Percentiles rank a stretch among this genome's conserved stretches.
These are phyloP conservation scores for Chenopodium formosanum DNA, from an alignment of 148 eudicot species.

Conservation along the genomic window DNA sequence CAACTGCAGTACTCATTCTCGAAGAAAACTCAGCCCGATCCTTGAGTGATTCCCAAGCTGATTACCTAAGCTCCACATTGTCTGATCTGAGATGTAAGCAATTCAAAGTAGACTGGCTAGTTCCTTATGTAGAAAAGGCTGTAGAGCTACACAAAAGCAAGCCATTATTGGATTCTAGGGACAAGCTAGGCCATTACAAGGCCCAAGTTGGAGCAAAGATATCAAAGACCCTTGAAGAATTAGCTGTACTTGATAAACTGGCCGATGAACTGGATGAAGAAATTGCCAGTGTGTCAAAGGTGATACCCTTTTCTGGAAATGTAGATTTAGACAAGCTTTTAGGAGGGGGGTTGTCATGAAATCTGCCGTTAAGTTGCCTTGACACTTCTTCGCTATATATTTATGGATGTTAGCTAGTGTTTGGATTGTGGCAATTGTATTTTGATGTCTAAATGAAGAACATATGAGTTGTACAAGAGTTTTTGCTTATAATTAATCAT, in stretches of 20 bases:
- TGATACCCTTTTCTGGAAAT: background rate
- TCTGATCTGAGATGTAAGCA: slow-evolving; percentile 3
- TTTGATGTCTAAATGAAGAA: too few relatives aligned
- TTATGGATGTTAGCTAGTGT: too few relatives aligned
- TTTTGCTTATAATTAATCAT: too few relatives aligned
- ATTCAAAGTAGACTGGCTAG: slow-evolving; percentile 4
- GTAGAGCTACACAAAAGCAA: background rate
- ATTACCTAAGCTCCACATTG: background rate
- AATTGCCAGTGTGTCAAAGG: background rate
- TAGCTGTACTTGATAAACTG: background rate
- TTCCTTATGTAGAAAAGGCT: background rate
- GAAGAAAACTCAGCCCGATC: too few relatives aligned
- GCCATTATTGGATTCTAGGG: too few relatives aligned
- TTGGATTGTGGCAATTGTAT: too few relatives aligned
- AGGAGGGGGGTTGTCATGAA: background rate
- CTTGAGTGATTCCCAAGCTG: too few relatives aligned
- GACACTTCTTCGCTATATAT: too few relatives aligned
- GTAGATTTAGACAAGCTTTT: slow-evolving; percentile 1
- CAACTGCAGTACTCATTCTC: too few relatives aligned
- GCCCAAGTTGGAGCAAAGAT: background rate
- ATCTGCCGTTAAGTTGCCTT: too few relatives aligned
- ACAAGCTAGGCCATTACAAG: background rate
- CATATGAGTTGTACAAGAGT: too few relatives aligned
- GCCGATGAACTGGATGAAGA: background rate
- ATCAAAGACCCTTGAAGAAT: background rate